Percentiles rank a stretch among this genome's conserved stretches.
phyloP scores from a whole-genome alignment of 2,329 filamentous ascomycete species.

The Colletotrichum musae region DNA sequence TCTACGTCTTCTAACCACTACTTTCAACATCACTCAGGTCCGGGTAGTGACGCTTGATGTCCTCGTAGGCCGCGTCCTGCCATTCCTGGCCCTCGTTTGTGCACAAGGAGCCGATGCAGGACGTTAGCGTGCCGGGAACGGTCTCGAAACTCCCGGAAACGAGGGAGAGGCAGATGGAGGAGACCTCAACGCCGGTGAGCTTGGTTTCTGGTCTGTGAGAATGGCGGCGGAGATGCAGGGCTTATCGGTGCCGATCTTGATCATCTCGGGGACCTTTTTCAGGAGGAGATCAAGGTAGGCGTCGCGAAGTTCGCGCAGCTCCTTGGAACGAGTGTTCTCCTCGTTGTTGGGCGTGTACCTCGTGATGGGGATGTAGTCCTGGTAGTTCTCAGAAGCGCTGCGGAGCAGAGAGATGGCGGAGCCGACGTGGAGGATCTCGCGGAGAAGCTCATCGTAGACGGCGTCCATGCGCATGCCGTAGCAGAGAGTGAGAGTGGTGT shows the following conservation, averaged over 20 bases:
- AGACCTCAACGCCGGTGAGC: constrained; percentile 74
- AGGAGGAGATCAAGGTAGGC: constrained; percentile 78
- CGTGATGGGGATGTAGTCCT: constrained; percentile 85
- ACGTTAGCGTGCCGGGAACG: constrained; percentile 83
- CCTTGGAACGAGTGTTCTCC: constrained; percentile 73
- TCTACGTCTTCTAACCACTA: no score
- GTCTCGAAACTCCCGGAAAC: constrained; percentile 87
- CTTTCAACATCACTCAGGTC: constrained; percentile 57
- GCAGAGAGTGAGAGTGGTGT: constrained; percentile 83
- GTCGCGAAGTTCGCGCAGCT: constrained; percentile 78
- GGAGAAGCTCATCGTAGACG: constrained; percentile 75
- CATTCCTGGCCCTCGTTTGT: constrained; percentile 77
- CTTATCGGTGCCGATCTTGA: constrained; percentile 57
- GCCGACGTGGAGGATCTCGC: constrained; percentile 83
- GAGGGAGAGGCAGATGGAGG: constrained; percentile 86
- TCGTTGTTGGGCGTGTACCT: constrained; percentile 69
- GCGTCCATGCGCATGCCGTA: constrained; percentile 84
- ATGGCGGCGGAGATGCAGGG: constrained; percentile 65
- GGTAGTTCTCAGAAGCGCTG: constrained; percentile 86
- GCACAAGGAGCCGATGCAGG: constrained; percentile 84
- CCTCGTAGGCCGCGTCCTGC: constrained; percentile 77
- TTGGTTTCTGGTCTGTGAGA: constrained; percentile 65
- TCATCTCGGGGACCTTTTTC: constrained; percentile 63
- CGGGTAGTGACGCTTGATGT: constrained; percentile 80
- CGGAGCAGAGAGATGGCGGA: constrained; percentile 82